Percentiles rank a stretch among this genome's conserved stretches.
Conservation (phyloP, 106 monocot genomes). For the Platanthera zijinensis region DNA sequence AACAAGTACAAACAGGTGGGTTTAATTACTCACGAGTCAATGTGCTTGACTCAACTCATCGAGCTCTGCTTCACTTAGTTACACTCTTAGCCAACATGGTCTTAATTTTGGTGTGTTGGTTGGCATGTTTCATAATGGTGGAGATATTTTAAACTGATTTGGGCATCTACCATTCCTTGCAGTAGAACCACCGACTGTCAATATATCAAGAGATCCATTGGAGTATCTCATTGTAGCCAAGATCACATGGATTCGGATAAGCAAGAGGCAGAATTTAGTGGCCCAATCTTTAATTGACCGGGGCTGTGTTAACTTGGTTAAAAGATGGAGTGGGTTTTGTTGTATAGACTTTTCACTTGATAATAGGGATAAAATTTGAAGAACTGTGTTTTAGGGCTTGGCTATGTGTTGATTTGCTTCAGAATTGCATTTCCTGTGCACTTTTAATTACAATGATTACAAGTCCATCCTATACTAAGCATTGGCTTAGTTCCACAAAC, state of each 20-base stretch:
- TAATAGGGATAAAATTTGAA: neutral
- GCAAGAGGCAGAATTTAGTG: neutral
- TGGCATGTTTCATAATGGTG: neutral
- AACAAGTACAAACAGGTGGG: too few relatives aligned
- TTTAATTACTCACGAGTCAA: too few relatives aligned
- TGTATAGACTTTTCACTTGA: neutral
- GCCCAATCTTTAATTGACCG: neutral
- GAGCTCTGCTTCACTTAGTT: too few relatives aligned
- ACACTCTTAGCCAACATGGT: neutral
- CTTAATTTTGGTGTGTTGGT: neutral
- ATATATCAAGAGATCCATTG: too few relatives aligned
- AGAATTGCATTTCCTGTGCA: neutral
- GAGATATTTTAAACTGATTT: neutral
- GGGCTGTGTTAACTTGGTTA: neutral
- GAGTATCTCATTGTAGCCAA: too few relatives aligned
- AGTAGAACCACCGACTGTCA: neutral
- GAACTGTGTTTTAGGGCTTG: neutral
- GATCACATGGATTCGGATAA: too few relatives aligned
- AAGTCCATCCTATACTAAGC: neutral
- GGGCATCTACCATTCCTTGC: neutral
- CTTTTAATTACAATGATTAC: neutral
- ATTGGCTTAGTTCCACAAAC: neutral
- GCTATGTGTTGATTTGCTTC: neutral
- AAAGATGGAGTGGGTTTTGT: neutral
- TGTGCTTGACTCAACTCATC: too few relatives aligned